Evolutionary conservation across 2,329 filamentous ascomycete genomes (phyloP).

Genomic region (Whalleya microplaca): DNA sequence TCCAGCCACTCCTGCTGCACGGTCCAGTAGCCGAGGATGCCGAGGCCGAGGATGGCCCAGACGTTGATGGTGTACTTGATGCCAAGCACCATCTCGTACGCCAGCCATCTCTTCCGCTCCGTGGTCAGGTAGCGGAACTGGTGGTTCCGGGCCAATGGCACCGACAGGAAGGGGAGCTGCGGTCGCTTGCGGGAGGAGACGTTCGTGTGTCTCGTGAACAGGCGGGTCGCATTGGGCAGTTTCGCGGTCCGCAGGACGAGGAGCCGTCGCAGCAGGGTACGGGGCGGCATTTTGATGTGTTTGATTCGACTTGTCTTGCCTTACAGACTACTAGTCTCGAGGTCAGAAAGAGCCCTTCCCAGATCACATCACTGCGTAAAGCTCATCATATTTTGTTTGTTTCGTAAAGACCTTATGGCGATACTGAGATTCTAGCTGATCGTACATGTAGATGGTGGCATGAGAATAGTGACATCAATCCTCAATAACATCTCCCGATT

Average conservation of each 20-base stretch:
- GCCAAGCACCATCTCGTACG: constrained; percentile 70
- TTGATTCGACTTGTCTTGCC: background rate
- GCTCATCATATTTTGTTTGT: background rate
- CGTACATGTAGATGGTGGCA: too few relatives aligned
- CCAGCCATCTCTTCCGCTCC: constrained; percentile 71
- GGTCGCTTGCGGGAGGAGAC: constrained; percentile 44
- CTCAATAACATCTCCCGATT: too few relatives aligned
- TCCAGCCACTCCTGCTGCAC: constrained; percentile 77
- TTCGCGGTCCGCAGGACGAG: constrained; percentile 19
- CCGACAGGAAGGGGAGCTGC: constrained; percentile 56
- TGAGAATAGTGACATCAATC: too few relatives aligned
- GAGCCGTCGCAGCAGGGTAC: constrained; percentile 26
- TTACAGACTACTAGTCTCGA: too few relatives aligned
- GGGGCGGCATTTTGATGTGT: constrained; percentile 23
- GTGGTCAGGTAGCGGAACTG: constrained; percentile 78
- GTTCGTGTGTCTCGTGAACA: constrained; percentile 65
- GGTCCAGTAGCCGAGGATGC: constrained; percentile 65
- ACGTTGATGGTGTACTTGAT: constrained; percentile 69
- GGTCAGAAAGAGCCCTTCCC: too few relatives aligned
- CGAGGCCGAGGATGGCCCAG: constrained; percentile 65
- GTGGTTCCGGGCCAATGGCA: constrained; percentile 48
- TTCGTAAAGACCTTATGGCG: too few relatives aligned
- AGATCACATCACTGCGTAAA: background rate
- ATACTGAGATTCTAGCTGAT: too few relatives aligned
- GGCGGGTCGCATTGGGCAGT: constrained; percentile 24